phyloP scores from a whole-genome alignment of 306 rosid genomes.

The Chamaecrista fasciculata region DNA sequence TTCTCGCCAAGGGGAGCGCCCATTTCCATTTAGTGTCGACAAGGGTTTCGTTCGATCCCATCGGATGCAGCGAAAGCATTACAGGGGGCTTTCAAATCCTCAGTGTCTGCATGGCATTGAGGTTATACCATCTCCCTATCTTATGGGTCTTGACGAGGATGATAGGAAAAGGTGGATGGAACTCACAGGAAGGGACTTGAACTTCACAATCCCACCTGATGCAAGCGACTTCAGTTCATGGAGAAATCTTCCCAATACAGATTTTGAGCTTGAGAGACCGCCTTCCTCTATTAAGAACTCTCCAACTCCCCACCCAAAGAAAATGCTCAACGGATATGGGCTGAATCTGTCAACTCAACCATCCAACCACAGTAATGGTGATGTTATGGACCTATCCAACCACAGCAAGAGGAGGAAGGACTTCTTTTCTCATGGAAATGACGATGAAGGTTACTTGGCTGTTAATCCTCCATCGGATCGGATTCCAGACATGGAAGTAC shows the following conservation, averaged over 20 bases:
- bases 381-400: slow-evolving; percentile 71
- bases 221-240: slow-evolving; percentile 87
- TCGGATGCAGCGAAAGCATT: slow-evolving; percentile 94
- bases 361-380: slow-evolving; percentile 54
- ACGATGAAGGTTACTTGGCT: slow-evolving; percentile 63
- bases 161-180: slow-evolving; percentile 80
- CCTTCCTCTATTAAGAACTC: slow-evolving; percentile 50
- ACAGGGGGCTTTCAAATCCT: slow-evolving; percentile 89
- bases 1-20: slow-evolving; percentile 96
- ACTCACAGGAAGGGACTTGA: slow-evolving; percentile 82
- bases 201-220: slow-evolving; percentile 71
- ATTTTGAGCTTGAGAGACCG: slow-evolving; percentile 84
- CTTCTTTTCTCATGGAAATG: slow-evolving; percentile 61
- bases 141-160: slow-evolving; percentile 65
- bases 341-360: slow-evolving; percentile 66
- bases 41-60: slow-evolving; percentile 91
- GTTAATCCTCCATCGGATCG: slow-evolving; percentile 75
- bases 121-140: slow-evolving; percentile 65
- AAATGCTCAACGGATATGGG: slow-evolving; percentile 77
- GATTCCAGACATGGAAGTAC: slow-evolving; percentile 53
- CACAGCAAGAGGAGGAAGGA: slow-evolving; percentile 70
- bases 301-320: slow-evolving; percentile 62
- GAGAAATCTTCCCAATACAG: slow-evolving; percentile 84
- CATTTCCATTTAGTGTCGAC: slow-evolving; percentile 79
- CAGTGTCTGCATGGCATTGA: slow-evolving; percentile 91